Percentiles rank a stretch among this genome's conserved stretches.
Conservation (phyloP, 208 protist genomes). For the Acanthamoeba culbertsoni region DNA sequence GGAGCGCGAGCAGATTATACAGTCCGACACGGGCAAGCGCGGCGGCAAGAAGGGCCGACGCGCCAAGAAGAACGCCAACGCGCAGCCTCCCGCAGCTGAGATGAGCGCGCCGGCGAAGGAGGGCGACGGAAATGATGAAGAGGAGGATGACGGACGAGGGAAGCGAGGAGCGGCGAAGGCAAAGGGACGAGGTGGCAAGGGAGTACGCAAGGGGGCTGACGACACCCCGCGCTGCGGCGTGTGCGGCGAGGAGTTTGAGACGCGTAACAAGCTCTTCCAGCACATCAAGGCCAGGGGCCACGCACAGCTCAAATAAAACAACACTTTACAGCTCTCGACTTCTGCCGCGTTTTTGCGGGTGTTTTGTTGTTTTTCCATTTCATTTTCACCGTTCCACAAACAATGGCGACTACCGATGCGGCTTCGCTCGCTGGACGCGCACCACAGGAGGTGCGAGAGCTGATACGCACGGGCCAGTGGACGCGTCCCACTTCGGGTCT, state of each 20-base stretch:
- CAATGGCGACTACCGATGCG: too few relatives aligned
- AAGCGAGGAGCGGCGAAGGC: too few relatives aligned
- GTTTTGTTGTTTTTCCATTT: neutral
- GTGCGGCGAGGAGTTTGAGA: slow-evolving; percentile 10
- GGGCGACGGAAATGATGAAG: neutral
- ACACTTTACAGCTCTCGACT: neutral
- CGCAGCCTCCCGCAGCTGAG: neutral
- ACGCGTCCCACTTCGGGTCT: slow-evolving; percentile 22
- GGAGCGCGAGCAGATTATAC: slow-evolving; percentile 24
- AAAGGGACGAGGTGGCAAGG: neutral
- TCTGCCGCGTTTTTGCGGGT: neutral
- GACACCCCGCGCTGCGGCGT: neutral
- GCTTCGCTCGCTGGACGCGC: neutral
- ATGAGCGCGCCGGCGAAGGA: neutral
- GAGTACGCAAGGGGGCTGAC: neutral
- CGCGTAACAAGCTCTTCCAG: slow-evolving; percentile 51
- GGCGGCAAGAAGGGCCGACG: slow-evolving; percentile 1
- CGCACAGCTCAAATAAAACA: slow-evolving; percentile 4
- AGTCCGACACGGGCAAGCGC: neutral
- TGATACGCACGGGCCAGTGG: slow-evolving; percentile 34
- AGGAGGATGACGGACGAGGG: neutral
- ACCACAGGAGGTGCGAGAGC: neutral
- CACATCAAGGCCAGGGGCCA: slow-evolving; percentile 49
- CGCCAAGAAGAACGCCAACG: neutral
- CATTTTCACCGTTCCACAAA: too few relatives aligned